Percentiles rank a stretch among this genome's conserved stretches.
Evolutionary conservation across 148 eudicot genomes (phyloP).

Genomic region (Rhododendron simsii): DNA sequence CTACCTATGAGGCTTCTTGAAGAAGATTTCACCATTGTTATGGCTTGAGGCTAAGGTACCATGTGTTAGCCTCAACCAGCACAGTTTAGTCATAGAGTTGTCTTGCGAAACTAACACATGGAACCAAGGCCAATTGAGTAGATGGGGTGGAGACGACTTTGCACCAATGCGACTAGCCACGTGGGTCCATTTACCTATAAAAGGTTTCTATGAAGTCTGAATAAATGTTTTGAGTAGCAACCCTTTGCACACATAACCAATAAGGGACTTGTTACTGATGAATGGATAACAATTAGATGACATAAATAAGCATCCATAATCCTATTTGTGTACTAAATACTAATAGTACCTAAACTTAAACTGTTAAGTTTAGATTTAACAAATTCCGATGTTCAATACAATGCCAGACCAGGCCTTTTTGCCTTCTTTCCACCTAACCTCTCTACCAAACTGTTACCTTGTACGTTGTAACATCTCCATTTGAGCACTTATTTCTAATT

Average conservation of each 20-base stretch:
- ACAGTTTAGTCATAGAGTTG: neutral
- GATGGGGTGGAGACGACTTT: neutral
- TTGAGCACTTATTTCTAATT: neutral
- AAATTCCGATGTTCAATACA: neutral
- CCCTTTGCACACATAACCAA: neutral
- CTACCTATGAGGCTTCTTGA: neutral
- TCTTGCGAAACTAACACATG: neutral
- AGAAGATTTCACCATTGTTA: neutral
- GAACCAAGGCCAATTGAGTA: neutral
- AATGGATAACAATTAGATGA: neutral
- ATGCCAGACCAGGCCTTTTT: neutral
- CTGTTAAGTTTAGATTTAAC: neutral
- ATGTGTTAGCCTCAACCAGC: neutral
- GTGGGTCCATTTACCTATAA: neutral
- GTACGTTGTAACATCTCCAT: neutral
- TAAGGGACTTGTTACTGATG: neutral
- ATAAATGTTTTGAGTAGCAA: neutral
- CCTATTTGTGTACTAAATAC: neutral
- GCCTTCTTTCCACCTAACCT: neutral
- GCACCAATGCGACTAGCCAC: neutral
- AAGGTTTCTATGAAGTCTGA: neutral
- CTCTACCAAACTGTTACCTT: neutral
- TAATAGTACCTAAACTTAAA: neutral
- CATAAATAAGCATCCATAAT: neutral
- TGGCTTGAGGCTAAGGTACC: neutral